A percentile compares a stretch with the other conserved stretches of the same genome.
Evolutionary conservation across 163 green algal genomes (phyloP).

Genomic region (Scenedesmus sp.): DNA sequence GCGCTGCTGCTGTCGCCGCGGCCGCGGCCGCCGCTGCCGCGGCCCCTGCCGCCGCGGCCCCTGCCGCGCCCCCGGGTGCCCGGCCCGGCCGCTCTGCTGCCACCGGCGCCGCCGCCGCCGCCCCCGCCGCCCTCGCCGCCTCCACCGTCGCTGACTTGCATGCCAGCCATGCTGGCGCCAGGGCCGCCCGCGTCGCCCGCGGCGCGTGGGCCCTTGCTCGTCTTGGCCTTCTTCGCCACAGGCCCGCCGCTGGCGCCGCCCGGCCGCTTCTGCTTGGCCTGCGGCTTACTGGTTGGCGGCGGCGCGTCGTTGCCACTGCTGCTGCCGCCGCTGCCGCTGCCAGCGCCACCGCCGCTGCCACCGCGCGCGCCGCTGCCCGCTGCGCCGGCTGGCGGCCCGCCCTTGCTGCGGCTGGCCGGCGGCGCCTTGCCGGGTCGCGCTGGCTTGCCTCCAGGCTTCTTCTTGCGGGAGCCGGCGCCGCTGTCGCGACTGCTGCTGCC

Average conservation of each 20-base stretch:
- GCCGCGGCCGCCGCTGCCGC: neutral
- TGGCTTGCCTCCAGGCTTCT: no score
- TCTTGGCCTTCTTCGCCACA: no score
- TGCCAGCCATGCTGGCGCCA: neutral
- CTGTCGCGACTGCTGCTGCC: no score
- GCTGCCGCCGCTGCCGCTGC: no score
- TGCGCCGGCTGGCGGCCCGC: no score
- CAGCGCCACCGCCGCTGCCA: neutral
- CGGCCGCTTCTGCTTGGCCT: neutral
- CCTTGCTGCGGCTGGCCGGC: no score
- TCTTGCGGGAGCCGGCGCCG: no score
- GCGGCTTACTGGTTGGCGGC: neutral
- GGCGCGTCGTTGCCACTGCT: no score
- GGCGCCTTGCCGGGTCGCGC: no score
- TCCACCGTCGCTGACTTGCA: neutral
- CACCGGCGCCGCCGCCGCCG: no score
- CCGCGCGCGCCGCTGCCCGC: slow-evolving; percentile 11
- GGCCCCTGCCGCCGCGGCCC: neutral
- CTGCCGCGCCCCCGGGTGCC: neutral
- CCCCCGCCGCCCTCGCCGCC: neutral
- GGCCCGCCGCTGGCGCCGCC: no score
- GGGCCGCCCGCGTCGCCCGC: neutral
- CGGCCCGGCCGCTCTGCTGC: no score
- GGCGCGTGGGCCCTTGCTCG: neutral
- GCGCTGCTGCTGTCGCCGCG: neutral